Conservation (phyloP, 2,329 filamentous ascomycete genomes). For the Cytospora schulzeri region DNA sequence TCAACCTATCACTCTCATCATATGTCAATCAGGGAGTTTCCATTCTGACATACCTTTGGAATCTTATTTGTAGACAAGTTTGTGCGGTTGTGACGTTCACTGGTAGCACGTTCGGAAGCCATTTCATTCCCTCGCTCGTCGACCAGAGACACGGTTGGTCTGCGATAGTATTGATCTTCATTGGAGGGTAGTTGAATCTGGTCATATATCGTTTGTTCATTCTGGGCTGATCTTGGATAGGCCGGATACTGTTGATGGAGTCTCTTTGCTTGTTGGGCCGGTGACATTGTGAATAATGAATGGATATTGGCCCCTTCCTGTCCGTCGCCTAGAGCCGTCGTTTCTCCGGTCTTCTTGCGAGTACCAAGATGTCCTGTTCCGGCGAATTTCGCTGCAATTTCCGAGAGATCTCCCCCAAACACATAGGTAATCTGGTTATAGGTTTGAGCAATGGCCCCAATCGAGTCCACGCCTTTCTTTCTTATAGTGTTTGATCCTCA, state of each 20-base stretch:
- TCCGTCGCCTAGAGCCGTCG: neutral
- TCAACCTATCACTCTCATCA: too few species aligned
- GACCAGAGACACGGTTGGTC: too few species aligned
- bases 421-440: neutral
- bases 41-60: too few species aligned
- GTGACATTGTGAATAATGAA: neutral
- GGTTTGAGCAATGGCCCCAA: neutral
- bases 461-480: neutral
- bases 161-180: too few species aligned
- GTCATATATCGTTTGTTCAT: too few species aligned
- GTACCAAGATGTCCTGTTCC: neutral
- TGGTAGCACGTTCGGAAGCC: neutral
- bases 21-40: too few species aligned
- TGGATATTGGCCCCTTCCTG: neutral
- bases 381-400: neutral
- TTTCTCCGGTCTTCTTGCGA: neutral
- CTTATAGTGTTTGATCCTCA: too few species aligned
- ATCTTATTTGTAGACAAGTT: neutral
- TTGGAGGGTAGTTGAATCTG: too few species aligned
- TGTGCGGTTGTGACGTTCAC: neutral
- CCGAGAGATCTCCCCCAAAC: neutral
- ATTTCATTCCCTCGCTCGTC: neutral
- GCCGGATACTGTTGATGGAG: too few species aligned
- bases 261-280: too few species aligned
- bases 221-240: too few species aligned